Percentiles rank a stretch among this genome's conserved stretches.
phyloP scores from a whole-genome alignment of 495 filamentous ascomycete genomes.

The Lentithecium fluviatile region DNA sequence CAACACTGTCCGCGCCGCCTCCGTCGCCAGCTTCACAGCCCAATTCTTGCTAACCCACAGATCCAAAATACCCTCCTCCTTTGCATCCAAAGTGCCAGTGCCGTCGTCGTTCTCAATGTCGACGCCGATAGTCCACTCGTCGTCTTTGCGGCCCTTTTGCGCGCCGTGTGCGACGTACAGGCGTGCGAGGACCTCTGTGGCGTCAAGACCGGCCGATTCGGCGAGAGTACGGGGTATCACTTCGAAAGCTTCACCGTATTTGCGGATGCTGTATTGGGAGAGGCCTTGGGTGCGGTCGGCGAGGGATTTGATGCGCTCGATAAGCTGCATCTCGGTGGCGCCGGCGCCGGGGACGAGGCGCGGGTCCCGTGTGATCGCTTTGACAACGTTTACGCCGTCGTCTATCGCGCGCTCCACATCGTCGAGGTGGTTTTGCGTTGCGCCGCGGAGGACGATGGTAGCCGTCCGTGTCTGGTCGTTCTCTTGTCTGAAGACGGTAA shows the following conservation, averaged over 20 bases:
- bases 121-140: conserved; percentile 77
- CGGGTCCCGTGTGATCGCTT: conserved; percentile 92
- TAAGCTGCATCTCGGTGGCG: conserved; percentile 91
- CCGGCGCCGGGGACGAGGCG: conserved; percentile 92
- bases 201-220: conserved; percentile 91
- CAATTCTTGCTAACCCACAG: conserved; percentile 86
- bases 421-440: conserved; percentile 96
- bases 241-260: conserved; percentile 97
- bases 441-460: conserved; percentile 91
- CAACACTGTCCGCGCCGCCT: conserved; percentile 88
- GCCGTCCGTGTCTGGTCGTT: conserved; percentile 87
- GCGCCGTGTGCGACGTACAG: conserved; percentile 80
- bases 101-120: conserved; percentile 85
- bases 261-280: conserved; percentile 91
- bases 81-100: conserved; percentile 79
- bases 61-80: conserved; percentile 89
- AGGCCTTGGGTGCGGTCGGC: conserved; percentile 90
- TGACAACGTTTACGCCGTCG: conserved; percentile 97
- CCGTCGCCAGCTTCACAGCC: conserved; percentile 95
- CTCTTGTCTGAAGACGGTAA: conserved; percentile 98
- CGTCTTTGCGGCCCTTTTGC: conserved; percentile 58
- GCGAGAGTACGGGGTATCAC: conserved; percentile 91
- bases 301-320: conserved; percentile 83
- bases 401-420: conserved; percentile 97
- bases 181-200: conserved; percentile 86